Base-by-base conservation (phyloP, 148 eudicot genomes). In the Suaeda aralocaspica region DNA sequence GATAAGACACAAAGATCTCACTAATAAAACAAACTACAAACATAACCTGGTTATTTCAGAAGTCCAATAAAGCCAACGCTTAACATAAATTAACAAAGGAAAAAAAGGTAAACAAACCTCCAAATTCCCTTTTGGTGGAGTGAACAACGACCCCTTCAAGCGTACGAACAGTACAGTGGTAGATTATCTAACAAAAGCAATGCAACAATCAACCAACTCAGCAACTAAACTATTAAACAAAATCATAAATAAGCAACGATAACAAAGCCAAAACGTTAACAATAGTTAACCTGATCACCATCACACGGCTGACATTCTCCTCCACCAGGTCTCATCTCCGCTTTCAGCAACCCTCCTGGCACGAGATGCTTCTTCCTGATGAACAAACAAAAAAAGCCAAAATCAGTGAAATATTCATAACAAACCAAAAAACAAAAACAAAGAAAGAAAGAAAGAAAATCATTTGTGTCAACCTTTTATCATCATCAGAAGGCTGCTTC, bases 311-410 rank as follows among this genome's bases (percentile, higher is more conserved):
- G 83, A 18, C 80, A 76, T 24, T 91, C 91, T 46, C 96, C 92
- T 14, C 79, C 88, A 59, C 96, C 98, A 68, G 91, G 93, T 72
- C 98, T 79, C 25, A 92, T 31, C 59, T 88, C 78, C 50, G 96
- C 98, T 73, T 92, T 92, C 82, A 87, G 74, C 83, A 92, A 85
- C 5, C 91, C 87, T 16, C 97, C 98, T 34, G 97, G 92, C 24
- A 81, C 86, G 49, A 94, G 83, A 69, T 93, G 89, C 85, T 80
- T 78, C 72, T 79, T 89, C 89, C 97, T 93, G 70, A 41, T 45
- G 22, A 79, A 41, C 60, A 21, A 48, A 6, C 21, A 12, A 25
- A 13, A 42, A 57, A n/a, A 4, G 45, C 25, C 41, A 34, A 41
- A 50, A 58, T 14, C 30, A 22, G 4, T 7, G 10, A 9, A 21